Evolutionary conservation across 2,329 filamentous ascomycete species (phyloP).

Genomic region (Zalaria sp.): DNA sequence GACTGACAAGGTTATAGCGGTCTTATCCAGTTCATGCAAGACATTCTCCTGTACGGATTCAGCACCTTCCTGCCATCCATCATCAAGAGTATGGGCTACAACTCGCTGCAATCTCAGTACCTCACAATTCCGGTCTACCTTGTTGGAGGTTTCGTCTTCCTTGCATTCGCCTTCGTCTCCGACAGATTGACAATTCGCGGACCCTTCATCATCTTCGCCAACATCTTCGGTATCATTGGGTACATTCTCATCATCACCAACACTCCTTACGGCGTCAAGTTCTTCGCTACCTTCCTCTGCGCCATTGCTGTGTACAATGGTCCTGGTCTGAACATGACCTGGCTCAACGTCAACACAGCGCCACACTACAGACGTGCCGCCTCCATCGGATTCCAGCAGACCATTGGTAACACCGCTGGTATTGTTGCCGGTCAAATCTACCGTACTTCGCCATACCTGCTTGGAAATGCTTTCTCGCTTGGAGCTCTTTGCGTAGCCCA

Average conservation of each 20-base stretch:
- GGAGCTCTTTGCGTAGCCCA: constrained; percentile 4
- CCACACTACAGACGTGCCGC: constrained; percentile 35
- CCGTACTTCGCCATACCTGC: constrained; percentile 10
- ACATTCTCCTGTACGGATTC: constrained; percentile 42
- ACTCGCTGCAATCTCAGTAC: constrained; percentile 36
- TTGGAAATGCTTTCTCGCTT: constrained; percentile 4
- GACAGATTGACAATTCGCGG: constrained; percentile 23
- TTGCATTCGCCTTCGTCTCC: constrained; percentile 31
- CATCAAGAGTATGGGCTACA: constrained; percentile 37
- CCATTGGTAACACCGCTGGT: constrained; percentile 34
- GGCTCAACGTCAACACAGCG: constrained; percentile 35
- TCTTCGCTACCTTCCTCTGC: constrained; percentile 13
- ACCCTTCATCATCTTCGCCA: constrained; percentile 8
- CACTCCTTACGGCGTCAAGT: constrained; percentile 10
- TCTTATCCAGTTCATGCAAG: constrained; percentile 37
- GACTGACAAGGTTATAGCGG: constrained; percentile 10
- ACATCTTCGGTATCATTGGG: constrained; percentile 10
- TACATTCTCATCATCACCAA: constrained; percentile 11
- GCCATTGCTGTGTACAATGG: constrained; percentile 14
- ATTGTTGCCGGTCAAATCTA: constrained; percentile 35
- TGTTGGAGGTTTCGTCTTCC: constrained; percentile 32
- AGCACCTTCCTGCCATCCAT: constrained; percentile 45
- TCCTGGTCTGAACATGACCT: constrained; percentile 31
- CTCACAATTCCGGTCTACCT: constrained; percentile 45
- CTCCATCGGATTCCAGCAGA: constrained; percentile 32